Conservation (phyloP, 192 early-diverging fungal genomes). For the Endogone sp. region DNA sequence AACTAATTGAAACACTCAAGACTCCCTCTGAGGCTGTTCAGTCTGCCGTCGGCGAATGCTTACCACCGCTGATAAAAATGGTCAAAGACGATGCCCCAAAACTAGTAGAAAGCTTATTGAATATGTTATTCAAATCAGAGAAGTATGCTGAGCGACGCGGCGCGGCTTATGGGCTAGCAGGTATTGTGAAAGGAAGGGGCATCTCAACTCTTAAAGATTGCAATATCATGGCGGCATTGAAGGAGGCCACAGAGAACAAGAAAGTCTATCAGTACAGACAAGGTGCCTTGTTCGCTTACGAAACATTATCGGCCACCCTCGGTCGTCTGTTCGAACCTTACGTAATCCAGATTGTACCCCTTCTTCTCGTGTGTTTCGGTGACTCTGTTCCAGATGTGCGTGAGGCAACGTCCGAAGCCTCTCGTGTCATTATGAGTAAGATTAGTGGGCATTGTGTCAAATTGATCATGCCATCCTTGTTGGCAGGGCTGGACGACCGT, state of each 20-base stretch:
- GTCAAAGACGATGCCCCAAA: conserved; percentile 52
- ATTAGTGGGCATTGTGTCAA: conserved; percentile 96
- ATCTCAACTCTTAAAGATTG: conserved; percentile 84
- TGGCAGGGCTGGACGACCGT: conserved; percentile 83
- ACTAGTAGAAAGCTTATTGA: conserved; percentile 62
- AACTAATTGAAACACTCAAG: conserved; percentile 81
- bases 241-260: conserved; percentile 80
- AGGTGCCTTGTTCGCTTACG: conserved; percentile 93
- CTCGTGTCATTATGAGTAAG: conserved; percentile 91
- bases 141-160: conserved; percentile 90
- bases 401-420: conserved; percentile 85
- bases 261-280: conserved; percentile 70
- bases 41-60: conserved; percentile 87
- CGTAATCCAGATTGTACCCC: conserved; percentile 89
- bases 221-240: conserved; percentile 74
- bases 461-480: conserved; percentile 84
- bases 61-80: conserved; percentile 86
- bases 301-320: conserved; percentile 78
- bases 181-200: conserved; percentile 88
- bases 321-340: conserved; percentile 97
- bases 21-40: conserved; percentile 97
- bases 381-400: conserved; percentile 83
- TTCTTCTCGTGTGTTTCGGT: conserved; percentile 83
- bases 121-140: conserved; percentile 62
- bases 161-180: conserved; percentile 94